These are phyloP conservation scores for Rhodotorula babjevae DNA, from an alignment of 768 basidiomycete species.

Conservation along the genomic window DNA sequence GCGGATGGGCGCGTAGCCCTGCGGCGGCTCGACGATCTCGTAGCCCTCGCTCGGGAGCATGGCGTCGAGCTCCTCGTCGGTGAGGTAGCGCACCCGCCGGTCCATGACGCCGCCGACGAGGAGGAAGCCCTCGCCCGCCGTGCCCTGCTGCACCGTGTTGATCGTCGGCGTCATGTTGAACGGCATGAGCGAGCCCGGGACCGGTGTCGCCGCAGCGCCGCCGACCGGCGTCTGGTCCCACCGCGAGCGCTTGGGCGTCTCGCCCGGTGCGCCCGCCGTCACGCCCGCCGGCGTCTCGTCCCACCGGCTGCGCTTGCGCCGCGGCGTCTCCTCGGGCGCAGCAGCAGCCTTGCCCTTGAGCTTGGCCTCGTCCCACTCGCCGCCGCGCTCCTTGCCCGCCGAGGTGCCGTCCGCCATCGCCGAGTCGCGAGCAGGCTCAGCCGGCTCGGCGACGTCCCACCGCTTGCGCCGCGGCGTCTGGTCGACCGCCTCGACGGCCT, in stretches of 20 bases:
- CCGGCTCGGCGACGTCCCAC: constrained; percentile 8
- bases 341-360: constrained; percentile 62
- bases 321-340: constrained; percentile 58
- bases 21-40: constrained; percentile 84
- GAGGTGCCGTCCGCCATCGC: constrained; percentile 63
- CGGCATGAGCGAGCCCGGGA: constrained; percentile 17
- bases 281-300: constrained; percentile 80
- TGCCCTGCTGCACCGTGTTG: constrained; percentile 32
- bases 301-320: constrained; percentile 93
- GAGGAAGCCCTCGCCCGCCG: constrained; percentile 40
- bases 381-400: constrained; percentile 58
- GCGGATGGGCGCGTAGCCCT: constrained; percentile 79
- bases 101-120: constrained; percentile 63
- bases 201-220: constrained; percentile 54
- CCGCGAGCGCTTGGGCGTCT: constrained; percentile 81
- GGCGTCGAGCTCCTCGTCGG: constrained; percentile 91
- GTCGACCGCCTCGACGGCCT: constrained; percentile 72
- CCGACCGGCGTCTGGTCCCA: constrained; percentile 93
- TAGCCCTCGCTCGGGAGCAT: constrained; percentile 83
- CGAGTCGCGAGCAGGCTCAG: constrained; percentile 45
- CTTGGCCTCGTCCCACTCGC: constrained; percentile 54
- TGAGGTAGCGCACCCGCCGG: constrained; percentile 90
- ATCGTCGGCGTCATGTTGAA: constrained; percentile 48
- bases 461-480: constrained; percentile 55
- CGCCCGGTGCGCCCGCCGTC: constrained; percentile 49